Evolutionary conservation across 2,329 filamentous ascomycete genomes (phyloP).

Genomic region (Bipolaris bicolor): DNA sequence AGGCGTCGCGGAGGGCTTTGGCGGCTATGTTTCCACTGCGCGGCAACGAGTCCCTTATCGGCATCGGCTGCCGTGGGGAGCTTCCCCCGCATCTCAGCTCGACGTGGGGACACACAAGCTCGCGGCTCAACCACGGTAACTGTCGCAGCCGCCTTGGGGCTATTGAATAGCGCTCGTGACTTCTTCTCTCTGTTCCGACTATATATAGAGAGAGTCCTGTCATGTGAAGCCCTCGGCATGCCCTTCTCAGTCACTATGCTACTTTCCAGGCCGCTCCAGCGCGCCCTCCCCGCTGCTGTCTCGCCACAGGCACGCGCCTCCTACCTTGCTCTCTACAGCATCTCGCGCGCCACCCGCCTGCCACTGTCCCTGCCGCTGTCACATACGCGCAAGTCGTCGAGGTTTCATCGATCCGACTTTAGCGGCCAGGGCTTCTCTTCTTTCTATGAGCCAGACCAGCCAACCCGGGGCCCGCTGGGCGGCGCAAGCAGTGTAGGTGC

Average conservation of each 20-base stretch:
- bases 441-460: conserved; percentile 67
- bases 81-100: conserved; percentile 28
- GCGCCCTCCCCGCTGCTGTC: conserved; percentile 37
- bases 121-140: conserved; percentile 22
- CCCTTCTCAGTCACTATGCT: conserved; percentile 26
- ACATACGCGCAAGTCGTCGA: conserved; percentile 45
- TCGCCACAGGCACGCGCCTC: conserved; percentile 51
- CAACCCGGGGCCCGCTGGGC: conserved; percentile 67
- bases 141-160: conserved; percentile 10
- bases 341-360: conserved; percentile 25
- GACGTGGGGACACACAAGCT: conserved; percentile 32
- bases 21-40: conserved; percentile 6
- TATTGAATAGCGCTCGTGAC: conserved; percentile 17
- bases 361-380: conserved; percentile 15
- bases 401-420: conserved; percentile 66
- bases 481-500: conserved; percentile 64
- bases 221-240: conserved; percentile 5
- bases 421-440: conserved; percentile 66
- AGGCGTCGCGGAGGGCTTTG: background rate
- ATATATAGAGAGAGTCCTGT: background rate
- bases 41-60: conserved; percentile 14
- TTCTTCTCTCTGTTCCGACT: background rate
- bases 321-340: conserved; percentile 46
- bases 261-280: conserved; percentile 28
- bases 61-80: conserved; percentile 13